A percentile compares a stretch with the other conserved stretches of the same genome.
phyloP scores from a whole-genome alignment of 148 eudicot genomes.

The Selenicereus undatus region DNA sequence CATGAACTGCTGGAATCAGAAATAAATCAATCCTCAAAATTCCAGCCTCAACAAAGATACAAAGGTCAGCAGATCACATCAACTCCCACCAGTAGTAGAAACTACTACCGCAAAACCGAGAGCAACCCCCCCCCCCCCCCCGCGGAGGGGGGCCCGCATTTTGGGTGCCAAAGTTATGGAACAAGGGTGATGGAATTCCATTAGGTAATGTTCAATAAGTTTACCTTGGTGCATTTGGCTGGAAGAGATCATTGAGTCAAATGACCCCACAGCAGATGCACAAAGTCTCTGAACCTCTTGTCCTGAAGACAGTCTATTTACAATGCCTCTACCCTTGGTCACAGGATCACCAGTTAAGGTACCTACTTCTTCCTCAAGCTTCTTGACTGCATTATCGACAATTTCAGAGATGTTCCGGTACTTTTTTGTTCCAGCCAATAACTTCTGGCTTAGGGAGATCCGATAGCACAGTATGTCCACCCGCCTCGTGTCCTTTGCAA shows the following conservation, averaged over 20 bases:
- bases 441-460: conserved; percentile 62
- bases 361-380: conserved; percentile 84
- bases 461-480: conserved; percentile 87
- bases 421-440: conserved; percentile 50
- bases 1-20: too few species aligned
- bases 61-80: too few species aligned
- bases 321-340: conserved; percentile 80
- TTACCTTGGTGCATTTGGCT: conserved; percentile 35
- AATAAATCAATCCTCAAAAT: too few species aligned
- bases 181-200: too few species aligned
- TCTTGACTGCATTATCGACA: conserved; percentile 51
- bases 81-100: too few species aligned
- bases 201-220: neutral
- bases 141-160: too few species aligned
- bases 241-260: conserved; percentile 38
- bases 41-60: too few species aligned
- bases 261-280: conserved; percentile 54
- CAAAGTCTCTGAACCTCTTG: conserved; percentile 71
- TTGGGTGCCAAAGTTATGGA: too few species aligned
- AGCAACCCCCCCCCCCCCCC: neutral
- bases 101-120: too few species aligned
- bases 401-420: conserved; percentile 49
- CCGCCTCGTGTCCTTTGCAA: conserved; percentile 77
- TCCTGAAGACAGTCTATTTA: conserved; percentile 76
- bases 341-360: conserved; percentile 68